These are phyloP conservation scores for Panicum virgatum DNA, from an alignment of 202 grass and related monocot genomes.

Conservation along the genomic window DNA sequence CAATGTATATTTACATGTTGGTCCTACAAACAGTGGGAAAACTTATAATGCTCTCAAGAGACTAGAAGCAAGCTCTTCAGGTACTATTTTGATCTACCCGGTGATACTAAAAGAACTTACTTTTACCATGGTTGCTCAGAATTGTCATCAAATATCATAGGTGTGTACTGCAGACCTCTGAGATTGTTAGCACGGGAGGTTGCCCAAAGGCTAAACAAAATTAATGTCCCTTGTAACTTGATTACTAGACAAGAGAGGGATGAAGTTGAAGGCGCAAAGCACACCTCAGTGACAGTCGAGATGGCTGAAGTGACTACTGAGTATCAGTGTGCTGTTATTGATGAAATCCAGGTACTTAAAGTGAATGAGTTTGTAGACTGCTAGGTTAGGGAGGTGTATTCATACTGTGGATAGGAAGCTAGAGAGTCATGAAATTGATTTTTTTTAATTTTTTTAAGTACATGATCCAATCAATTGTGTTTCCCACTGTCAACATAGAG, in stretches of 20 bases:
- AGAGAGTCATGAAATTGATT: not conserved
- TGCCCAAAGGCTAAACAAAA: constrained; percentile 84
- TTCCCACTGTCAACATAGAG: constrained; percentile 19
- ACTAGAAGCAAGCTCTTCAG: constrained; percentile 84
- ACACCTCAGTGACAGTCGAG: constrained; percentile 90
- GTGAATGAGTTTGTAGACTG: constrained; percentile 6
- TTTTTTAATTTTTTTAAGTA: constrained; percentile 5
- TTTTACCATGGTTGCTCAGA: constrained; percentile 22
- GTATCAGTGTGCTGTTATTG: constrained; percentile 88
- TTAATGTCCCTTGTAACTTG: constrained; percentile 81
- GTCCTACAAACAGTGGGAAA: constrained; percentile 97
- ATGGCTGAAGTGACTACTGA: constrained; percentile 78
- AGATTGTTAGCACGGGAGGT: constrained; percentile 92
- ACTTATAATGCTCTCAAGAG: constrained; percentile 92
- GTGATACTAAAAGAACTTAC: constrained; percentile 20
- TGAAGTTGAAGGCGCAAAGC: constrained; percentile 79
- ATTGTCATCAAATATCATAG: constrained; percentile 52
- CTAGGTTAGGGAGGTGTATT: constrained; percentile 19
- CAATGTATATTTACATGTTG: constrained; percentile 91
- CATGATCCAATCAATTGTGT: constrained; percentile 21
- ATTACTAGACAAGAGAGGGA: constrained; percentile 95
- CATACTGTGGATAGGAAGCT: constrained; percentile 9
- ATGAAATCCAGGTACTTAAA: constrained; percentile 93
- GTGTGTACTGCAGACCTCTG: constrained; percentile 93
- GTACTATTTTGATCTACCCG: constrained; percentile 47